Conservation (phyloP, 345 rosid species). For the Raphanus raphanistrum region DNA sequence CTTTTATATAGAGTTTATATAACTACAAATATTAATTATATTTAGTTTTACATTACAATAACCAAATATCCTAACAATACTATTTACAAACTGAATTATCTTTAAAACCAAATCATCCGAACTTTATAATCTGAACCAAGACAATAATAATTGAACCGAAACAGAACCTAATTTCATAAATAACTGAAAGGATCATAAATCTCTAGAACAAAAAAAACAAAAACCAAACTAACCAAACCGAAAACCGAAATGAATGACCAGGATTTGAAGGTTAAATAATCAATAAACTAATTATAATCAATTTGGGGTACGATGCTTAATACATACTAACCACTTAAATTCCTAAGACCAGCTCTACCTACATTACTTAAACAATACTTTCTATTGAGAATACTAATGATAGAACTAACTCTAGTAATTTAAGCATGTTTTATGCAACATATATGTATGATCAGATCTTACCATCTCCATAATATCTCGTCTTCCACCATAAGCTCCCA, state of each 20-base stretch:
- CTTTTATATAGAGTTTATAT: too few relatives aligned
- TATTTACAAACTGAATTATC: neutral
- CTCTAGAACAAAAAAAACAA: neutral
- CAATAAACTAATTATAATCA: neutral
- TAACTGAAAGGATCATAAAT: neutral
- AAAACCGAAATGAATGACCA: neutral
- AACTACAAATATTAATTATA: too few relatives aligned
- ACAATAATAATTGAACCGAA: neutral
- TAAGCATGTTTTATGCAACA: neutral
- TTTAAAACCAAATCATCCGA: neutral
- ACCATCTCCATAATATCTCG: slow-evolving; percentile 95
- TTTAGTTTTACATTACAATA: too few relatives aligned
- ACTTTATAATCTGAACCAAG: neutral
- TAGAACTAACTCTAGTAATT: neutral
- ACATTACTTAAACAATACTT: neutral
- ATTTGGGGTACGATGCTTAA: neutral
- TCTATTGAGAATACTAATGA: neutral
- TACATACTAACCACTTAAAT: neutral
- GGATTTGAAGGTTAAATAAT: too few relatives aligned
- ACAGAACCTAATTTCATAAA: neutral
- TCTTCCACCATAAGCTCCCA: slow-evolving; percentile 96
- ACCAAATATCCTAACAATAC: too few relatives aligned
- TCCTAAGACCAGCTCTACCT: neutral
- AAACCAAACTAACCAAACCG: neutral
- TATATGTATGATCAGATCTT: neutral